Base-by-base conservation (phyloP, 2,329 filamentous ascomycete species). In the Volutella citrinella region DNA sequence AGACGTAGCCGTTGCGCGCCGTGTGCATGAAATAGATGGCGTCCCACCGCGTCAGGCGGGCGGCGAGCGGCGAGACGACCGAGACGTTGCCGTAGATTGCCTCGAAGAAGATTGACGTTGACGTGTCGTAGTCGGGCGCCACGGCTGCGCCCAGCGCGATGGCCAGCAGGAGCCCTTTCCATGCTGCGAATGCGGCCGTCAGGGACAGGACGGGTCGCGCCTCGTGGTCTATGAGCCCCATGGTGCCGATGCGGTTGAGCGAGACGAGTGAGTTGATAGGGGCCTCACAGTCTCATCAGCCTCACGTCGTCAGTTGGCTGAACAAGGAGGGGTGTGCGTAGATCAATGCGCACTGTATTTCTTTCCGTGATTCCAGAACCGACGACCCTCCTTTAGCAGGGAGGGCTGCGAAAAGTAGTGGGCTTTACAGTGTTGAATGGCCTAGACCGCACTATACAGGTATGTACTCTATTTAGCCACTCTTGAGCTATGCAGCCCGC, bases 101-200 rank as follows among this genome's bases (percentile, higher is more conserved):
- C 34, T 56, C 48, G 44, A 70, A 60, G 44, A 66, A 55, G 64
- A 72, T 52, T 23, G 72, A 72, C 7, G 76, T 82, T 7, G 85
- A 91, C n/a, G 86, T 90, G 63, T 94, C 87, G 59, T 93, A 94
- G 46, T 76, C 78, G 12, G 76, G 75, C 38, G 71, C 77, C 28
- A 75, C 57, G 32, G 61, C 60, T 22, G 69, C 68, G 20, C 64
- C 42, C 32, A 73, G 54, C 18, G 80, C 79, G 34, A 90, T 59
- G 27, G 72, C 49, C n/a, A 89, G 58, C 7, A 93, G 65, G 9
- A 86, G 54, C 6, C 60, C 31, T 56, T 91, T 93, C 84, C 84
- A 90, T 10, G 65, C 55, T 5, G 66, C 34, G 53, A 86, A 89
- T n/a, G 54, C 20, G 13, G 40, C 23, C 7, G 46, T 31, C 6